Conservation (phyloP, 257 asterid species). For the Haberlea rhodopensis region DNA sequence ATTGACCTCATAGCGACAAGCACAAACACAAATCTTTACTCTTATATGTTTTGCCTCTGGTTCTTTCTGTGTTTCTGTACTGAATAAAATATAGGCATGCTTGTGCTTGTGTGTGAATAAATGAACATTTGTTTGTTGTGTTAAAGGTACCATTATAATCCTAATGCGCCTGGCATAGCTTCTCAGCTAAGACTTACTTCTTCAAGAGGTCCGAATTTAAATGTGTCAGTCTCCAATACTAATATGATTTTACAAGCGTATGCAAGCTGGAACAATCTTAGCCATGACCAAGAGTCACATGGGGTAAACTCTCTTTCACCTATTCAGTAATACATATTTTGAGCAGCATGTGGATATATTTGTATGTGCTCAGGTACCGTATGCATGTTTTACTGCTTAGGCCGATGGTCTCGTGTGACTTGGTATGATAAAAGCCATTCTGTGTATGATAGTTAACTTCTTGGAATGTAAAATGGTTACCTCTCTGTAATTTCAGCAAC, state of each 20-base stretch:
- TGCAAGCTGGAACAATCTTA: conserved; percentile 91
- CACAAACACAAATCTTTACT: neutral
- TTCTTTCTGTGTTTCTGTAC: neutral
- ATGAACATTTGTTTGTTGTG: conserved; percentile 21
- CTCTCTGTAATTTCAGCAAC: conserved; percentile 32
- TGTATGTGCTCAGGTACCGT: neutral
- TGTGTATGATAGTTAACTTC: conserved; percentile 11
- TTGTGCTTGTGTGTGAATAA: conserved; percentile 20
- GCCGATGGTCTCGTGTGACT: conserved; percentile 16
- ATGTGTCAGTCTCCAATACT: conserved; percentile 81
- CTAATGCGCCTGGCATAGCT: conserved; percentile 75
- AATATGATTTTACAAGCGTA: conserved; percentile 92
- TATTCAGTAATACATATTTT: conserved; percentile 6
- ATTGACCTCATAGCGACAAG: neutral
- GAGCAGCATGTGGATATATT: neutral
- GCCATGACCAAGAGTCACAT: conserved; percentile 49
- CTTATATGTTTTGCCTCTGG: conserved; percentile 1
- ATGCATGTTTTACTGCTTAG: conserved; percentile 16
- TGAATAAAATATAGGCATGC: neutral
- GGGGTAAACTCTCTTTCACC: conserved; percentile 40
- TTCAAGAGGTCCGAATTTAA: conserved; percentile 70
- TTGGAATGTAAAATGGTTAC: conserved; percentile 16
- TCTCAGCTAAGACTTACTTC: conserved; percentile 80
- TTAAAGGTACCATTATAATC: conserved; percentile 71
- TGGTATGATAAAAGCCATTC: conserved; percentile 14